Conservation (phyloP, 805 yeast genomes). For the Metschnikowia amazonensis region DNA sequence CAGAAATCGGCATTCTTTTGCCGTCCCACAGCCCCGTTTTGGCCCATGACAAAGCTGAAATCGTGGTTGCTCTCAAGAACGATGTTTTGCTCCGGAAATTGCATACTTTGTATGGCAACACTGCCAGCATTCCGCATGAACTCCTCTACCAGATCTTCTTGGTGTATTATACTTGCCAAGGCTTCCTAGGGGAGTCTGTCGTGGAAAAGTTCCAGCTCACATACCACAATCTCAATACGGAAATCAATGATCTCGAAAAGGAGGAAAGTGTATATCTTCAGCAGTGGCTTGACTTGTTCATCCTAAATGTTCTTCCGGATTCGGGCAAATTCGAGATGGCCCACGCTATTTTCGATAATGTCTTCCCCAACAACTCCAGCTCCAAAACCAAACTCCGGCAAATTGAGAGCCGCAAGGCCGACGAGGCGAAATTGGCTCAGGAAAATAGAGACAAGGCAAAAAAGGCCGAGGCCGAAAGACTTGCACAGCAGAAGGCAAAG, state of each 20-base stretch:
- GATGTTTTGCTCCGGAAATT: conserved; percentile 21
- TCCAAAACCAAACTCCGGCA: conserved; percentile 15
- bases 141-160: conserved; percentile 31
- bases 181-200: conserved; percentile 10
- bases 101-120: conserved; percentile 19
- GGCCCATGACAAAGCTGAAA: conserved; percentile 7
- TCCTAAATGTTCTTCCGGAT: conserved; percentile 34
- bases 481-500: conserved; percentile 16
- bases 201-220: conserved; percentile 13
- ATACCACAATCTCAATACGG: conserved; percentile 10
- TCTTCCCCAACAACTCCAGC: conserved; percentile 1
- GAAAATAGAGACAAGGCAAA: conserved; percentile 16
- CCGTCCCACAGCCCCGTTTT: conserved; percentile 6
- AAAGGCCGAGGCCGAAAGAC: conserved; percentile 19
- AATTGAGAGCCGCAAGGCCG: conserved; percentile 9
- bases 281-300: conserved; percentile 30
- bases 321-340: conserved; percentile 29
- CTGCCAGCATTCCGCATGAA: conserved; percentile 28
- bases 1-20: conserved; percentile 30
- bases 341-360: conserved; percentile 20
- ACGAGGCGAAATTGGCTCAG: conserved; percentile 4
- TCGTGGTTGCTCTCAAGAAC: conserved; percentile 16
- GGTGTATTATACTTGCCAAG: conserved; percentile 26
- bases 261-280: conserved; percentile 18
- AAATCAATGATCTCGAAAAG: conserved; percentile 5